Base-by-base conservation (phyloP, 306 rosid species). In the Bauhinia variegata region DNA sequence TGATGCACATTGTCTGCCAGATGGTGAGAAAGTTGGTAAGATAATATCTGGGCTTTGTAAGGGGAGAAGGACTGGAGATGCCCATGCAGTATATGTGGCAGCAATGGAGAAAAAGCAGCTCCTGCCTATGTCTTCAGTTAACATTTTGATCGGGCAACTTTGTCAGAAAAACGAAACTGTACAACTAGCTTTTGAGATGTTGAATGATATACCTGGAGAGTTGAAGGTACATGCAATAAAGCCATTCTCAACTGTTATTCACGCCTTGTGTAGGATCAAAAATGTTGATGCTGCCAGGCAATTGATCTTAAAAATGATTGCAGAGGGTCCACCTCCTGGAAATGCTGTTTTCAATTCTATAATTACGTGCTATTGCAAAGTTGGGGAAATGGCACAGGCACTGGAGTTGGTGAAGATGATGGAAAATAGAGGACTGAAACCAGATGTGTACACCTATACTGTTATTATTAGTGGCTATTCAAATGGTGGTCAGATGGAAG, bases 391-490 rank as follows among this genome's bases (percentile, higher is more conserved):
- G 74, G 80, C 43, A 49, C 84, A 83, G 68, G 96, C 96, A 49
- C 18, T 84, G 65, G 82, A 86, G 59, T 76, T 84, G 70, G 46
- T 84, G 78, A 83, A 69, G 73, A 67, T 86, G 48, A 86, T 87
- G 95, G 85, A 84, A 65, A 77, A 72, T 60, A 86, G 98, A 70
- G 98, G 98, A 10, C 81, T 92, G 75, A 89, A 82, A 60, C 96
- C 96, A 0, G 96, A 87, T 84, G 84, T 89, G 17, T 89, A 79
- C 56, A 53, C 96, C 2, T 87, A 92, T 74, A 79, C 93, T 32
- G 89, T 86, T 50, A 52, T 92, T 57, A 81, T 86, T 39, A 84
- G 96, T 72, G 93, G 84, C 19, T 92, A 85, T 75, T 68, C 88
- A 30, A 83, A 81, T 43, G 91, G 87, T 13, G 91, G 96, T 11